phyloP scores from a whole-genome alignment of 257 asterid species.

The Solanum chmielewskii region DNA sequence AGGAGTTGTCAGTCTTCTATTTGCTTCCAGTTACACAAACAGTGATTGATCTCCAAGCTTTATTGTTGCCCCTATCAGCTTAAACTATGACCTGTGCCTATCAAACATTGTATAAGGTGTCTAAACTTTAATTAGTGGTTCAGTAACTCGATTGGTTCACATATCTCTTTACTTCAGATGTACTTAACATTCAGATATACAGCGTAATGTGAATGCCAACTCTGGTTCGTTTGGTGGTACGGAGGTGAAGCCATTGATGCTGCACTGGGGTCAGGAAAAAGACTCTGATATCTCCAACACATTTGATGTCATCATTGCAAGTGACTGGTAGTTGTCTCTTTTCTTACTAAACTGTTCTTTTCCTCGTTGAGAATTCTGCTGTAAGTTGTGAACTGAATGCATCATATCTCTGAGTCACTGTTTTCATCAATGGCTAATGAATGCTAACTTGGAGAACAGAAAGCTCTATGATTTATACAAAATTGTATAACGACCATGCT shows the following conservation, averaged over 20 bases:
- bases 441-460: background rate
- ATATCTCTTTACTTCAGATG: background rate
- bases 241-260: slow-evolving; percentile 54
- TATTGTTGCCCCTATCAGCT: background rate
- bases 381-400: background rate
- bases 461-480: background rate
- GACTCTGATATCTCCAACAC: slow-evolving; percentile 25
- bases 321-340: slow-evolving; percentile 67
- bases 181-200: slow-evolving; percentile 74
- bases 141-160: background rate
- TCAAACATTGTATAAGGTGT: background rate
- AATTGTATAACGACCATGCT: background rate
- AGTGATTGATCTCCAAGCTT: background rate
- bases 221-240: slow-evolving; percentile 51
- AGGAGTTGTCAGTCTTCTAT: background rate
- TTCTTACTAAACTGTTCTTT: background rate
- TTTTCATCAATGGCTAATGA: background rate
- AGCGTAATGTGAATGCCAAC: slow-evolving; percentile 47
- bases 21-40: background rate
- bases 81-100: background rate
- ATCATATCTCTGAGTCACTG: background rate
- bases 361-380: background rate
- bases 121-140: background rate
- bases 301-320: slow-evolving; percentile 69
- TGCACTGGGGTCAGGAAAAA: slow-evolving; percentile 67